Conservation (phyloP, 768 basidiomycete species). For the Boletus sensibilis region DNA sequence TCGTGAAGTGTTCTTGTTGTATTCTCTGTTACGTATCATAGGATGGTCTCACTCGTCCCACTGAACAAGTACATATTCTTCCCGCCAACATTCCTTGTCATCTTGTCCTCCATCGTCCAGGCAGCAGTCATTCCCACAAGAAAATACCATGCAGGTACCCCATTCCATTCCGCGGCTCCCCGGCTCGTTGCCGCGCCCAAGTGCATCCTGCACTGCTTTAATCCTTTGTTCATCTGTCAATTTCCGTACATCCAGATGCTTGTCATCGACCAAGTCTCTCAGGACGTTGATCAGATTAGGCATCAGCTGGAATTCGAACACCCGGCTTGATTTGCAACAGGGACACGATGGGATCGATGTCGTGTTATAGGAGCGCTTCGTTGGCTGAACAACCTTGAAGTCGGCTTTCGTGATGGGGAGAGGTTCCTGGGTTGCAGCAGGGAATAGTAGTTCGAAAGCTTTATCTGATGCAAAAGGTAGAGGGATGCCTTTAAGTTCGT, state of each 20-base stretch:
- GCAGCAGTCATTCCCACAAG: slow-evolving; percentile 81
- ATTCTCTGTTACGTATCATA: neutral
- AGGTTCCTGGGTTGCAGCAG: slow-evolving; percentile 42
- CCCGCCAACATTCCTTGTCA: slow-evolving; percentile 55
- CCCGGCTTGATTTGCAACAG: slow-evolving; percentile 60
- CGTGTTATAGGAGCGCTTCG: slow-evolving; percentile 55
- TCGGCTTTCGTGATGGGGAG: slow-evolving; percentile 59
- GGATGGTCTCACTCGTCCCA: slow-evolving; percentile 55
- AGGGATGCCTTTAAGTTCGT: slow-evolving; percentile 83
- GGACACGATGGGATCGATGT: slow-evolving; percentile 62
- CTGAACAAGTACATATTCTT: slow-evolving; percentile 74
- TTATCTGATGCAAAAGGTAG: slow-evolving; percentile 82
- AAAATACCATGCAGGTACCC: slow-evolving; percentile 90
- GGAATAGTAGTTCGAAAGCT: slow-evolving; percentile 74
- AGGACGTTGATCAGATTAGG: slow-evolving; percentile 88
- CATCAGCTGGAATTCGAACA: slow-evolving; percentile 94
- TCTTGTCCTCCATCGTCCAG: slow-evolving; percentile 41
- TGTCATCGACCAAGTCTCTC: slow-evolving; percentile 30
- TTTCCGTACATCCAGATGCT: slow-evolving; percentile 30
- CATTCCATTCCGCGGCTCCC: slow-evolving; percentile 82
- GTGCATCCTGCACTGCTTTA: slow-evolving; percentile 52
- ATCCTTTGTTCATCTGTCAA: slow-evolving; percentile 69
- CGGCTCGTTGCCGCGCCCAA: slow-evolving; percentile 46
- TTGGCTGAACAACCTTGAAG: slow-evolving; percentile 49
- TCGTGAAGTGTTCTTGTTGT: slow-evolving; percentile 3